Evolutionary conservation across 1,139 yeast species (phyloP).

Genomic region (Entelexis sorbosivorans): DNA sequence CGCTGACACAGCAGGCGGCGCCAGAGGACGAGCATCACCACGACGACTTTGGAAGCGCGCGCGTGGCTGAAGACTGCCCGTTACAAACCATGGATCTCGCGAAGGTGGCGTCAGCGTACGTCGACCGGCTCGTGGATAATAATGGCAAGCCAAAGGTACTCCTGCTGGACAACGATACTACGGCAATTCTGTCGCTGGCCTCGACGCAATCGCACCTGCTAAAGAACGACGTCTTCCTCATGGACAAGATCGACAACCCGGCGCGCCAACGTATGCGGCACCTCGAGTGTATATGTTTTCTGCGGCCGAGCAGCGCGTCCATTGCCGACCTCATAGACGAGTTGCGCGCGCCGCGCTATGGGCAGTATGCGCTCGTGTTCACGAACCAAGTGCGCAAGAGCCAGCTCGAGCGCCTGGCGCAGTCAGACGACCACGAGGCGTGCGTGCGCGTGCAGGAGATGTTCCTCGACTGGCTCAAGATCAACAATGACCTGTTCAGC

Average conservation of each 20-base stretch:
- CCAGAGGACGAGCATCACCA: neutral
- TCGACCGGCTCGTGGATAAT: conserved; percentile 22
- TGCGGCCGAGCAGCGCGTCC: conserved; percentile 61
- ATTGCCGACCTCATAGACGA: conserved; percentile 53
- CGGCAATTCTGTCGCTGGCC: conserved; percentile 71
- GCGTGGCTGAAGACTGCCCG: neutral
- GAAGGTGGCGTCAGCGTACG: conserved; percentile 20
- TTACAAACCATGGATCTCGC: conserved; percentile 14
- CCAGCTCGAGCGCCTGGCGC: conserved; percentile 77
- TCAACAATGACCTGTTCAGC: conserved; percentile 59
- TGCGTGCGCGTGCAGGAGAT: conserved; percentile 67
- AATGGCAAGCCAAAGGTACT: conserved; percentile 34
- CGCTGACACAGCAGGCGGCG: neutral
- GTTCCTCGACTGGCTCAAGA: conserved; percentile 69
- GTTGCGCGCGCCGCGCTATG: conserved; percentile 65
- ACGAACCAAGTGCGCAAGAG: conserved; percentile 63
- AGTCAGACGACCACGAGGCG: conserved; percentile 75
- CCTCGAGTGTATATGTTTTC: conserved; percentile 66
- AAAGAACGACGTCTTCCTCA: conserved; percentile 67
- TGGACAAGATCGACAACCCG: conserved; percentile 56
- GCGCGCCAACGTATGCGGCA: conserved; percentile 68
- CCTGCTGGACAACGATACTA: conserved; percentile 67
- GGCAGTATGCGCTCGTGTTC: conserved; percentile 63
- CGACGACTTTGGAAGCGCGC: neutral
- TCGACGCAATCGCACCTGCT: conserved; percentile 79